Base-by-base conservation (phyloP, 2,329 filamentous ascomycete genomes). In the Neonectria faginata region DNA sequence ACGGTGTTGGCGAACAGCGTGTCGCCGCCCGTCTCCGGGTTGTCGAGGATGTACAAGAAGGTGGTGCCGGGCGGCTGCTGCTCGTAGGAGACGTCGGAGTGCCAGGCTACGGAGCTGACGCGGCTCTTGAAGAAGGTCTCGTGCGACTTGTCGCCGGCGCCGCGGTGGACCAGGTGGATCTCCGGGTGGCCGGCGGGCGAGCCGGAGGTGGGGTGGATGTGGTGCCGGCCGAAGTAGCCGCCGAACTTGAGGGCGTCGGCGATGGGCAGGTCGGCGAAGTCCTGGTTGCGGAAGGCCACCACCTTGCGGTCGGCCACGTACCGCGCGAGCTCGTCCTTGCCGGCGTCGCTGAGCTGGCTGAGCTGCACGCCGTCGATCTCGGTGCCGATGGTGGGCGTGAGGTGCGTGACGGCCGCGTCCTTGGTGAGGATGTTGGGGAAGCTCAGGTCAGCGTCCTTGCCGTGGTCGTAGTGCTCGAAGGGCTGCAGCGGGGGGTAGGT, bases 11-110 rank as follows among this genome's bases (percentile, higher is more conserved):
- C 88, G 73, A 97, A 97, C 3, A 97, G 81, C 0, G 94, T 97
- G 76, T 97, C 94, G 52, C 94, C 94, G 39, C 94, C 94, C 0
- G 88, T 90, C 42, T 87, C 84, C 1, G 94, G 94, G 48, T 88
- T 90, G 75, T 97, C 93, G n/a, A 97, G 86, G 54, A 94, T 85
- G 76, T 97, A 97, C 39, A 97, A 80, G 79, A 97, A 97, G 0
- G 94, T 97, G 0, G 93, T 97, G 31, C 93, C 93, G 0, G 94
- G 93, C 1, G 94, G 93, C 80, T 97, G 94, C 70, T 87, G 82
- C 81, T 97, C 94, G 76, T 97, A 97, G 0, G 91, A 92, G 1
- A 97, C 90, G 70, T 97, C 94, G 0, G 90, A 92, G 80, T 97
- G 94, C 93, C 93, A 97, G 8, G 92, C 92, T 1, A 97, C 89